Conservation (phyloP, 2,329 filamentous ascomycete genomes). For the Pestalotiopsis sp. region DNA sequence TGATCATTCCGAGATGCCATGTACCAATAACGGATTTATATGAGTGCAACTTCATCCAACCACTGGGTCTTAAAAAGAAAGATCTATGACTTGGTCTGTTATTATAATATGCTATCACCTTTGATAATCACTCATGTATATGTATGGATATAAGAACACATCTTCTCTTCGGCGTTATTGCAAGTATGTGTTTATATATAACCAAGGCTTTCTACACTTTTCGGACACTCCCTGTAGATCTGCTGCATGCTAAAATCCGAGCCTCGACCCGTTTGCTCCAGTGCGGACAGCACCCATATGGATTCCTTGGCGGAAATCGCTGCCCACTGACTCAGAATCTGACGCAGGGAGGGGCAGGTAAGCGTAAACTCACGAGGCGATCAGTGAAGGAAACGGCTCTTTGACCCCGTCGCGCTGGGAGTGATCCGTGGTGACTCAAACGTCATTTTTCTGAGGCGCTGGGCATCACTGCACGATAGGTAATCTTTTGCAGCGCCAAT, state of each 20-base stretch:
- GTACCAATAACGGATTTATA: too few species aligned
- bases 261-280: not conserved
- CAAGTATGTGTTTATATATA: too few species aligned
- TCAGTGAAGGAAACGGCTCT: not conserved
- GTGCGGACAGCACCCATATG: not conserved
- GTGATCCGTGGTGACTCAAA: not conserved
- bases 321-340: not conserved
- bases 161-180: too few species aligned
- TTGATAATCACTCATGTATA: too few species aligned
- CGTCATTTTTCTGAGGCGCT: not conserved
- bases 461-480: too few species aligned
- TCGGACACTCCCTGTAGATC: not conserved
- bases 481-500: not conserved
- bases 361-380: not conserved
- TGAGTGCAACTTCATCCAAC: too few species aligned
- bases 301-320: not conserved
- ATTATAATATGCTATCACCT: too few species aligned
- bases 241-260: not conserved
- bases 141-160: too few species aligned
- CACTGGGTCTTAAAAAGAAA: too few species aligned
- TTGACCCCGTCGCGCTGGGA: not conserved
- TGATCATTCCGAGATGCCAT: too few species aligned
- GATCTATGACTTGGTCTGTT: too few species aligned
- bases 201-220: not conserved
- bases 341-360: not conserved